Conservation (phyloP, 192 early-diverging fungal genomes). For the Piromyces sp. region DNA sequence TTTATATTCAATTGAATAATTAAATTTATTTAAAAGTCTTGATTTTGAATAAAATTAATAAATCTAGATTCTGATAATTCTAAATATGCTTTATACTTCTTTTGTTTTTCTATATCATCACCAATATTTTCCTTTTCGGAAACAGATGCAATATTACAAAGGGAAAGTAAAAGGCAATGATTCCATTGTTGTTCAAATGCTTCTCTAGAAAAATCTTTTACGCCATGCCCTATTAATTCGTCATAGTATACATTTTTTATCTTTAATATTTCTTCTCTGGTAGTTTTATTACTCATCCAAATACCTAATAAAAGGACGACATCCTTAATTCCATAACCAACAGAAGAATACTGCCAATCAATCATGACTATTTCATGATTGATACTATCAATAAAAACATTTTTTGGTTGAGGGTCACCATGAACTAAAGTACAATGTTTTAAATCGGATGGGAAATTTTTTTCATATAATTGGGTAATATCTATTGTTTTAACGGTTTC, state of each 20-base stretch:
- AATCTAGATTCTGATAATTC: neutral
- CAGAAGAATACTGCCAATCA: neutral
- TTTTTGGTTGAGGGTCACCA: neutral
- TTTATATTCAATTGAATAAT: too few relatives aligned
- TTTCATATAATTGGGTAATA: neutral
- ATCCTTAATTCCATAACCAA: neutral
- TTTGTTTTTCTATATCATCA: neutral
- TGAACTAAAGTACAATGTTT: neutral
- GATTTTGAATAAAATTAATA: neutral
- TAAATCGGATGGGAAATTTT: neutral
- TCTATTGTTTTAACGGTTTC: neutral
- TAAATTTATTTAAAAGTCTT: too few relatives aligned
- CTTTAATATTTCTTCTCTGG: neutral
- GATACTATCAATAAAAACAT: neutral
- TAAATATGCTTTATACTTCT: neutral
- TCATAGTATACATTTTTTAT: neutral
- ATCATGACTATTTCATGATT: neutral
- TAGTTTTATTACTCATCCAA: neutral
- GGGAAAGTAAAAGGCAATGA: neutral
- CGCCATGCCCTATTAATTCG: neutral
- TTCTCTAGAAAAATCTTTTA: neutral
- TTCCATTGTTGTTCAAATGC: neutral
- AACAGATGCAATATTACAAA: neutral
- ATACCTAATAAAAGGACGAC: neutral
- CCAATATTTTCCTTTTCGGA: neutral